Evolutionary conservation across 2,329 filamentous ascomycete species (phyloP).

Genomic region (Immersiporthe knoxdaviesiana): DNA sequence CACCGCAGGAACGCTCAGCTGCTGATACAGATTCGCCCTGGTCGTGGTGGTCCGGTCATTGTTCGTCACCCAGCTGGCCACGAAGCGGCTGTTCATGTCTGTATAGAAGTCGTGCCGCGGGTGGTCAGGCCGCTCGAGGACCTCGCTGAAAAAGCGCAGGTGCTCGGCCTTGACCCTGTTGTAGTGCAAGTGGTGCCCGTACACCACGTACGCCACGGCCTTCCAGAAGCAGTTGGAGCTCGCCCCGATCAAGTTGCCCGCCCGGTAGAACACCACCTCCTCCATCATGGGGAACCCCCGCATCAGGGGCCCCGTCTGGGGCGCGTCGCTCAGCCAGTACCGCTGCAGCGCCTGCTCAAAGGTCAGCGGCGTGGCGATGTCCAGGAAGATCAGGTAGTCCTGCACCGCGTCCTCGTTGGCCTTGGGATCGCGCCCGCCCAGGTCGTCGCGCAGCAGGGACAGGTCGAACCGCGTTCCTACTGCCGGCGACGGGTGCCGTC

Average conservation of each 20-base stretch:
- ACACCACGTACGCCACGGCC: conserved; percentile 36
- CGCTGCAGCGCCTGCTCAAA: conserved; percentile 25
- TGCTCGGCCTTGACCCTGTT: conserved; percentile 42
- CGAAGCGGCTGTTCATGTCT: conserved; percentile 34
- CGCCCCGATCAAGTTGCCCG: conserved; percentile 32
- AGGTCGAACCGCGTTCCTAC: conserved; percentile 29
- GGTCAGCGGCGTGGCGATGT: neutral
- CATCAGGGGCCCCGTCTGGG: conserved; percentile 19
- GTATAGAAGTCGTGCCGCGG: conserved; percentile 34
- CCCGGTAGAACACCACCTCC: conserved; percentile 37
- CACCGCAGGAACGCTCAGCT: conserved; percentile 36
- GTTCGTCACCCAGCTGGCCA: conserved; percentile 14
- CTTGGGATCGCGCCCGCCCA: neutral
- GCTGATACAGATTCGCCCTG: conserved; percentile 38
- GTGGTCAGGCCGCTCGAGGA: conserved; percentile 35
- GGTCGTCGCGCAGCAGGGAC: conserved; percentile 20
- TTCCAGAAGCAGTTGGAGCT: conserved; percentile 41
- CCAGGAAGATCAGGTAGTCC: neutral
- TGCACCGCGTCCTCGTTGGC: neutral
- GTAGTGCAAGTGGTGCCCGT: conserved; percentile 35
- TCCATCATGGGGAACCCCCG: conserved; percentile 41
- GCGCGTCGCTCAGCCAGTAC: conserved; percentile 3
- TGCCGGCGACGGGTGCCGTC: neutral
- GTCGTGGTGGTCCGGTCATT: neutral
- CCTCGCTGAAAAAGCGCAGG: conserved; percentile 35